Evolutionary conservation across 1,284 basidiomycete genomes (phyloP), one percentile per base, ranked within the genome.

Genomic region (Leucoagaricus sp.): DNA sequence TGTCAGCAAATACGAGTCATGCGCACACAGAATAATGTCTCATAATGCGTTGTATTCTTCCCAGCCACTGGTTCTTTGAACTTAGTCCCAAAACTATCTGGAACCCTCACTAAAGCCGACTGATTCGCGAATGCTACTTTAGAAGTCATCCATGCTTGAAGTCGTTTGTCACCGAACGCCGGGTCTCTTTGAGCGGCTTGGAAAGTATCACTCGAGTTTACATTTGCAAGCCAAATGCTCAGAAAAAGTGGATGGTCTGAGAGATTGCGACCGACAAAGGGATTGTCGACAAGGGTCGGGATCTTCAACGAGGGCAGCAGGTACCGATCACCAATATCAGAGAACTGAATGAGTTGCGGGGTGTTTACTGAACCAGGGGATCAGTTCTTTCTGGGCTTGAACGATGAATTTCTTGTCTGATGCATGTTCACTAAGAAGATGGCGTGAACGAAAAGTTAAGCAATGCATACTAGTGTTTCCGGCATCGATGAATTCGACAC

Each of bases 291-390:
- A 17, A 67, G 36, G 0, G 58, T 26, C 2, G 38, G 17, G 19
- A 69, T 67, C 4, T 61, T 61, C 29, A 59, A 51, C 3, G 44
- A 21, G 0, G 8, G 66, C 56, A 12, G 58, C 51, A 21, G 26
- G 15, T 46, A 49, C 28, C 26, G 28, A 28, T 65, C 58, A 10
- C 68, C 67, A 26, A 69, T 61, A 1, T 67, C 68, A 0, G 67
- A 68, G 36, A 62, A 55, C 15, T 60, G 58, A 1, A 69, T 59
- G 23, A 69, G 57, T 4, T 60, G 58, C 0, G 68, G 66, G 0
- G 65, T 67, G 12, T 63, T 62, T n/a, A 69, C 34, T 3, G 66
- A 44, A 3, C 68, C 67, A 0, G 58, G 64, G 8, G 65, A 64
- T 62, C 41, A 69, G 59, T 54, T 69, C 67, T 23, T 64, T 64